These are phyloP conservation scores for Stramenopiles sp. DNA, from an alignment of 352 stramenopile genomes.

Conservation along the genomic window DNA sequence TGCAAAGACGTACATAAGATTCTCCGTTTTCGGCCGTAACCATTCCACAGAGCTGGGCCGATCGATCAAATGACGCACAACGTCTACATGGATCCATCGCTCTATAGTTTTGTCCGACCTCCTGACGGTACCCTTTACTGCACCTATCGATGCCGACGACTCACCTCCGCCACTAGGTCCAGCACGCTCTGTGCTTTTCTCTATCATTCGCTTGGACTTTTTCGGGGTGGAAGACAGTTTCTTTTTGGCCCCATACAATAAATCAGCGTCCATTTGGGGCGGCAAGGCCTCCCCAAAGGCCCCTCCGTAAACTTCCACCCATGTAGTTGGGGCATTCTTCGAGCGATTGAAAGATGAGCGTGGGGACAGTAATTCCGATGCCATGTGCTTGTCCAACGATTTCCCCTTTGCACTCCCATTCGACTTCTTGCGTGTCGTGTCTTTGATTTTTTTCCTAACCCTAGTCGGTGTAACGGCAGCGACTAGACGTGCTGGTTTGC, in stretches of 20 bases:
- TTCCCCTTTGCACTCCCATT: neutral
- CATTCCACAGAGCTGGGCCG: slow-evolving; percentile 33
- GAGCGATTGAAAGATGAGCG: neutral
- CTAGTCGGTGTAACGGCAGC: neutral
- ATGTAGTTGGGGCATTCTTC: neutral
- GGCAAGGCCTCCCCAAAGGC: neutral
- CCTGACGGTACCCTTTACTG: no score
- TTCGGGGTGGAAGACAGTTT: neutral
- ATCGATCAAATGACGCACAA: slow-evolving; percentile 30
- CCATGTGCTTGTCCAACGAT: neutral
- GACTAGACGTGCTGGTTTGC: neutral
- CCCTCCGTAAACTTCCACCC: neutral
- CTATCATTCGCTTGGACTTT: neutral
- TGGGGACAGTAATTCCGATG: neutral
- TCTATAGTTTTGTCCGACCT: slow-evolving; percentile 30
- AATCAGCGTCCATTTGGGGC: neutral
- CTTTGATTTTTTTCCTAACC: neutral
- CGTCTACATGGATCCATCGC: slow-evolving; percentile 41
- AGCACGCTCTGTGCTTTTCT: neutral
- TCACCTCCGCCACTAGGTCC: neutral
- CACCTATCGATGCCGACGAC: neutral
- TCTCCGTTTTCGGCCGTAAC: slow-evolving; percentile 29
- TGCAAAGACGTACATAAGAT: slow-evolving; percentile 40
- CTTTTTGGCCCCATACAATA: neutral
- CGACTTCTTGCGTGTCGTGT: neutral